Evolutionary conservation across 495 filamentous ascomycete species (phyloP), one percentile per base, ranked within the genome.

Genomic region (Cercophora sp.): DNA sequence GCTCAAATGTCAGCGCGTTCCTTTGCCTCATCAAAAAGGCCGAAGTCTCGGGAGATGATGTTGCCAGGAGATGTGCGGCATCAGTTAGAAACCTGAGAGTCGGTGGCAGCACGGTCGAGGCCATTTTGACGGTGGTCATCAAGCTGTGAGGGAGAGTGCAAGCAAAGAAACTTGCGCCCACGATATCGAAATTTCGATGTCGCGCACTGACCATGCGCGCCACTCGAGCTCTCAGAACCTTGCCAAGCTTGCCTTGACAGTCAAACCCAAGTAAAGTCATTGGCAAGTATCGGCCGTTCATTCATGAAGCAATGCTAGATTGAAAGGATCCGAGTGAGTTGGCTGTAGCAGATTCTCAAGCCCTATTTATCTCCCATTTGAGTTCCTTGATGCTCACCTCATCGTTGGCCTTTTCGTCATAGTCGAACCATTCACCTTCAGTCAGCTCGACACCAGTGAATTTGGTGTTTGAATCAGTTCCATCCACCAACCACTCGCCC

Each of bases 401-500:
- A 4, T 77, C 71, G 1, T 66, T 73, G 16, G 84, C 75, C 71
- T 88, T 87, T 70, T 78, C 75, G 24, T 78, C 75, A 39, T 78
- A 78, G n/a, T 78, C 75, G 51, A 70, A 78, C 75, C 75, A 90
- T 52, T 97, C 93, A 1, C 87, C 91, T 18, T 97, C 94, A 0
- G 72, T 67, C 27, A 97, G 68, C 51, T 97, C 89, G 44, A 97
- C 86, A 0, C 70, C 84, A 4, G 79, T 69, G 58, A 99, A 99
- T 45, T 84, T 82, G 10, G 87, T 91, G 2, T 70, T 73, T 0
- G 88, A 89, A 44, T 96, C 91, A 32, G 79, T 20, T 1, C 91
- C 94, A 51, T 87, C 88, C 0, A 83, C 91, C 50, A 89, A 76
- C 88, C 88, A 99, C 20, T 96, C 86, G 2, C 93, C 93, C 86